Conservation (phyloP, 2,329 filamentous ascomycete species). For the Ophiostoma piceae region DNA sequence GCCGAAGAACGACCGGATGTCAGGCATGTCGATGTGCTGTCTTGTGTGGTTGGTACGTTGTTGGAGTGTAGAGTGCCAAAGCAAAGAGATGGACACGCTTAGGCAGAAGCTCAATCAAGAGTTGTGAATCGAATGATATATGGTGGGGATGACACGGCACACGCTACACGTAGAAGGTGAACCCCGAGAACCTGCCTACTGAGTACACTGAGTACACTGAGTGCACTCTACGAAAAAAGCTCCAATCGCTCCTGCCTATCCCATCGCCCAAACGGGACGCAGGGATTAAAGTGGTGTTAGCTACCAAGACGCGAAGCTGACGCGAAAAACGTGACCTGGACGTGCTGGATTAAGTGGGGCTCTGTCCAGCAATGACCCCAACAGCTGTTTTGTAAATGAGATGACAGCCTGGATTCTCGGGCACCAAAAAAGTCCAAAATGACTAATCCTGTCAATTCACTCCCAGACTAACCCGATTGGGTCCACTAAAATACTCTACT, state of each 20-base stretch:
- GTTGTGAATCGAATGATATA: background rate
- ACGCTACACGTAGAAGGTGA: background rate
- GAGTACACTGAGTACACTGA: no score
- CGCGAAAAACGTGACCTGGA: constrained; percentile 40
- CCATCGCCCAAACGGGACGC: background rate
- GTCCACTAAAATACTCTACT: background rate
- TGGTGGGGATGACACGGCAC: background rate
- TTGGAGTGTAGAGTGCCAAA: background rate
- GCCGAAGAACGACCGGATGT: constrained; percentile 71
- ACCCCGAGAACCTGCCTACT: background rate
- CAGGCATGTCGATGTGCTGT: constrained; percentile 48
- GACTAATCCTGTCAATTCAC: background rate
- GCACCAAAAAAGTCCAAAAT: background rate
- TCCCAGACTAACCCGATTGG: background rate
- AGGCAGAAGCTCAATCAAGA: background rate
- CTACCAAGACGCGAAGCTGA: constrained; percentile 39
- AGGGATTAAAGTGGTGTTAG: constrained; percentile 9
- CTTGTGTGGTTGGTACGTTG: background rate
- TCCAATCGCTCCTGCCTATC: constrained; percentile 11
- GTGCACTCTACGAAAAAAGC: background rate
- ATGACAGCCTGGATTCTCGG: constrained; percentile 13
- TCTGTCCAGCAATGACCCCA: background rate
- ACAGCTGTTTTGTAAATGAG: background rate
- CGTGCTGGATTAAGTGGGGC: constrained; percentile 14
- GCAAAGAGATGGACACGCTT: background rate